Conservation (phyloP, 306 rosid species). For the Glycine tomentella region DNA sequence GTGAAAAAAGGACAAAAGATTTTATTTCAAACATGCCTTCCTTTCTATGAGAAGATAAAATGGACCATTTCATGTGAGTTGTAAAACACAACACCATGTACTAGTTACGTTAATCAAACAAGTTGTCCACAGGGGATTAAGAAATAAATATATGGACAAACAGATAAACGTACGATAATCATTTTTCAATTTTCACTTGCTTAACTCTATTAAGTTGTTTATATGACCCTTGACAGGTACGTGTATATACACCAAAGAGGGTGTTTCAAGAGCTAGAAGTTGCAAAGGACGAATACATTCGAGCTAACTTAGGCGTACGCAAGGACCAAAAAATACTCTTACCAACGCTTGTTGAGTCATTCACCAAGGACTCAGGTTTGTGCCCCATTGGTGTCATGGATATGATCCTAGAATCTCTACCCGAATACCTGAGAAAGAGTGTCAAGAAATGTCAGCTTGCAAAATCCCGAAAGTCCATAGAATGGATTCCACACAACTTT, state of each 20-base stretch:
- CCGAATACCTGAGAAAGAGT: conserved; percentile 77
- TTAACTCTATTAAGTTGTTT: neutral
- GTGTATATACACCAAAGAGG: conserved; percentile 77
- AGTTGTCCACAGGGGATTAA: neutral
- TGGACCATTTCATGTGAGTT: conserved; percentile 11
- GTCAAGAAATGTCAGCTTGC: conserved; percentile 60
- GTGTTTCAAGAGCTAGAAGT: conserved; percentile 72
- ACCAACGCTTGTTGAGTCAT: conserved; percentile 86
- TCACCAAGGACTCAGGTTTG: conserved; percentile 71
- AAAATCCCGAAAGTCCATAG: conserved; percentile 75
- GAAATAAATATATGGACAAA: conserved; percentile 5
- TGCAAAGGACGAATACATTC: conserved; percentile 78
- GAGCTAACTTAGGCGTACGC: conserved; percentile 86
- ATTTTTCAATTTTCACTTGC: conserved; percentile 3
- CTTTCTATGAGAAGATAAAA: neutral
- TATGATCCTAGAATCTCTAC: conserved; percentile 75
- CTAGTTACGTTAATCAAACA: conserved; percentile 21
- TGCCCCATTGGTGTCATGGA: conserved; percentile 69
- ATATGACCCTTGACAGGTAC: conserved; percentile 61
- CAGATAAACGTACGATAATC: neutral
- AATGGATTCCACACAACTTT: conserved; percentile 84
- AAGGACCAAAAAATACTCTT: conserved; percentile 77
- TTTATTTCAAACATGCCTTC: neutral
- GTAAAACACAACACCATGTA: neutral
- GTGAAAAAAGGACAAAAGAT: neutral